These are phyloP conservation scores for Metschnikowia lunata DNA, from an alignment of 805 yeast species.

Conservation along the genomic window DNA sequence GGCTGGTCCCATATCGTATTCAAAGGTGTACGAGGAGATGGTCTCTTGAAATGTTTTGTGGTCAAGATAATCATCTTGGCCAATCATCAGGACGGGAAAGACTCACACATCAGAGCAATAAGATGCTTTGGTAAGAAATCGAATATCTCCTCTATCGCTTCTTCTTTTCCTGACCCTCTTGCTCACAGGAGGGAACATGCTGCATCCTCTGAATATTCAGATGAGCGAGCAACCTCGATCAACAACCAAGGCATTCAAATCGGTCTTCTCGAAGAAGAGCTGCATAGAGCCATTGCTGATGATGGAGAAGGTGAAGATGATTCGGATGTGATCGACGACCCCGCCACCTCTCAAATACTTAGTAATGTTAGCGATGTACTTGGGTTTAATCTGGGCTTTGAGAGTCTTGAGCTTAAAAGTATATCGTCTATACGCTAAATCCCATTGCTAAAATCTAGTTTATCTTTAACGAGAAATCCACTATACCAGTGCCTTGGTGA, in stretches of 20 bases:
- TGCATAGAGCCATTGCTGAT: background rate
- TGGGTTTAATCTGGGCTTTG: slow-evolving; percentile 42
- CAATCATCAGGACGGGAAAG: slow-evolving; percentile 95
- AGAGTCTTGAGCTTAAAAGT: slow-evolving; percentile 34
- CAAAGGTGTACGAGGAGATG: slow-evolving; percentile 49
- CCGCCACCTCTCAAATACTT: slow-evolving; percentile 23
- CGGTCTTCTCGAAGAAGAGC: background rate
- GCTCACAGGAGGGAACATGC: background rate
- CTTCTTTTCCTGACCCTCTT: background rate
- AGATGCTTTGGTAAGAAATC: slow-evolving; percentile 47
- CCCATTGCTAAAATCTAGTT: slow-evolving; percentile 6
- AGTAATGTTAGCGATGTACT: slow-evolving; percentile 35
- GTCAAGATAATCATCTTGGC: slow-evolving; percentile 58
- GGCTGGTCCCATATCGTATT: slow-evolving; percentile 77
- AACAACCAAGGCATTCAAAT: slow-evolving; percentile 5
- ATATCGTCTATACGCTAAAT: slow-evolving; percentile 33
- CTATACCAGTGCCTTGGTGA: slow-evolving; percentile 83
- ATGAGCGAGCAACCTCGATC: slow-evolving; percentile 13
- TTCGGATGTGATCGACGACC: slow-evolving; percentile 13
- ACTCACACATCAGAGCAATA: slow-evolving; percentile 80
- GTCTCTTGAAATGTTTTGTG: slow-evolving; percentile 61
- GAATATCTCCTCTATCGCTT: slow-evolving; percentile 5
- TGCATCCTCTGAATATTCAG: background rate
- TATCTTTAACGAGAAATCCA: slow-evolving; percentile 83
- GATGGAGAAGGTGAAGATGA: slow-evolving; percentile 9